Percentiles rank a stretch among this genome's conserved stretches.
Evolutionary conservation across 352 stramenopile genomes (phyloP).

Genomic region (Pythium diclinum): DNA sequence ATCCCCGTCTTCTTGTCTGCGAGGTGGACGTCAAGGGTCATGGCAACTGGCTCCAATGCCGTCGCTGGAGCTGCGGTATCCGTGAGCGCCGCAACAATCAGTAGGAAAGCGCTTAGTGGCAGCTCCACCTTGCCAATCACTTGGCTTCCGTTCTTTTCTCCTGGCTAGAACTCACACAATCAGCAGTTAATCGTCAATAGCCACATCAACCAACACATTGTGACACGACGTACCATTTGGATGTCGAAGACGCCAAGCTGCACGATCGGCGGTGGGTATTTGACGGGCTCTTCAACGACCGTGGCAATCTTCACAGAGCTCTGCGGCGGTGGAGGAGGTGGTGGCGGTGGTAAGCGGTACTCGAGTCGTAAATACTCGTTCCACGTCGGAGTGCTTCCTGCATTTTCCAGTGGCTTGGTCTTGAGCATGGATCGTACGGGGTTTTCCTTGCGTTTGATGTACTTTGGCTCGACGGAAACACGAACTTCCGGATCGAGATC

Average conservation of each 20-base stretch:
- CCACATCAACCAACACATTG: neutral
- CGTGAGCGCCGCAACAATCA: conserved; percentile 6
- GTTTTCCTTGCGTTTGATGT: conserved; percentile 51
- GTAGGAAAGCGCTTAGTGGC: conserved; percentile 36
- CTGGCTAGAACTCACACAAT: conserved; percentile 30
- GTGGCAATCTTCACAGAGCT: neutral
- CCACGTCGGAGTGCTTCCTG: conserved; percentile 37
- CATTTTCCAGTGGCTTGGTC: conserved; percentile 45
- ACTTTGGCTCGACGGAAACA: conserved; percentile 44
- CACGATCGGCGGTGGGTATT: conserved; percentile 39
- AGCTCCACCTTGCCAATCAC: conserved; percentile 42
- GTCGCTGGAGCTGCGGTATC: neutral
- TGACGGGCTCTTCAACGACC: neutral
- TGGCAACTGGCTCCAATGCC: conserved; percentile 15
- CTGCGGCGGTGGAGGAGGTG: conserved; percentile 5
- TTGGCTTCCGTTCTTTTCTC: conserved; percentile 35
- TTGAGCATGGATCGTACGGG: conserved; percentile 47
- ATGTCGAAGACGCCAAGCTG: conserved; percentile 46
- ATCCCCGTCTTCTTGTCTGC: conserved; percentile 33
- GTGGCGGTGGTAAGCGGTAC: conserved; percentile 29
- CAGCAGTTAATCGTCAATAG: neutral
- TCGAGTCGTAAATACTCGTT: conserved; percentile 53
- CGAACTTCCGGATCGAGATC: conserved; percentile 55
- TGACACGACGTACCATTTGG: conserved; percentile 41
- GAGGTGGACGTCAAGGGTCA: conserved; percentile 35